Conservation (phyloP, 208 protist species). For the Trypanosoma mega region DNA sequence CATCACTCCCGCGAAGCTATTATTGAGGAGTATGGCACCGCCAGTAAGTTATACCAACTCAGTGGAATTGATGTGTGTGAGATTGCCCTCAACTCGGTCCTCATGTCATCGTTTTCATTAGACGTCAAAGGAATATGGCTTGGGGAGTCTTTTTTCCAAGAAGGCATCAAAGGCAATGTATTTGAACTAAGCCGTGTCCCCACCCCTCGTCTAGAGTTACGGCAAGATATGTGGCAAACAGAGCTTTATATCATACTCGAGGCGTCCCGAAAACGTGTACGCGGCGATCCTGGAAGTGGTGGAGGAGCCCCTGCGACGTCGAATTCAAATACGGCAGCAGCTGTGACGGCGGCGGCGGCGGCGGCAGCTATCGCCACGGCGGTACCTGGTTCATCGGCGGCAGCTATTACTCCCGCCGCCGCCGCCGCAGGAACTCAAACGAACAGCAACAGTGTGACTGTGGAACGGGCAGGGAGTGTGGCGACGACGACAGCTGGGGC, state of each 20-base stretch:
- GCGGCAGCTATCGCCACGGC: neutral
- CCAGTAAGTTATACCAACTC: slow-evolving; percentile 65
- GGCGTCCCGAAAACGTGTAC: slow-evolving; percentile 9
- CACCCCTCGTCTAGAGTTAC: slow-evolving; percentile 67
- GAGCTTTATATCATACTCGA: slow-evolving; percentile 38
- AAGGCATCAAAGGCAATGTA: slow-evolving; percentile 57
- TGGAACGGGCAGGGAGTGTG: too few species aligned
- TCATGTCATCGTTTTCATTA: slow-evolving; percentile 76
- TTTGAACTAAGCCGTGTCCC: slow-evolving; percentile 70
- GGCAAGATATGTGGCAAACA: slow-evolving; percentile 62
- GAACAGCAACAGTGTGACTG: too few species aligned
- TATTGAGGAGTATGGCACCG: slow-evolving; percentile 85
- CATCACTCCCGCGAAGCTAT: slow-evolving; percentile 92
- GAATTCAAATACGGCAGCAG: neutral
- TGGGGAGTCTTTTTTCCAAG: slow-evolving; percentile 55
- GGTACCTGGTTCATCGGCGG: neutral
- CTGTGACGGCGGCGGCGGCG: neutral
- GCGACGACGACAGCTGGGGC: too few species aligned
- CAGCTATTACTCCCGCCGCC: neutral
- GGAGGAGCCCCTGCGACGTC: neutral
- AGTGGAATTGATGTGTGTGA: slow-evolving; percentile 82
- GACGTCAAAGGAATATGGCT: slow-evolving; percentile 59
- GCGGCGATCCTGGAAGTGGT: slow-evolving; percentile 1
- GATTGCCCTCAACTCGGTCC: slow-evolving; percentile 81
- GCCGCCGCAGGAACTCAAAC: too few species aligned